Evolutionary conservation across 345 rosid genomes (phyloP).

Genomic region (Salix purpurea): DNA sequence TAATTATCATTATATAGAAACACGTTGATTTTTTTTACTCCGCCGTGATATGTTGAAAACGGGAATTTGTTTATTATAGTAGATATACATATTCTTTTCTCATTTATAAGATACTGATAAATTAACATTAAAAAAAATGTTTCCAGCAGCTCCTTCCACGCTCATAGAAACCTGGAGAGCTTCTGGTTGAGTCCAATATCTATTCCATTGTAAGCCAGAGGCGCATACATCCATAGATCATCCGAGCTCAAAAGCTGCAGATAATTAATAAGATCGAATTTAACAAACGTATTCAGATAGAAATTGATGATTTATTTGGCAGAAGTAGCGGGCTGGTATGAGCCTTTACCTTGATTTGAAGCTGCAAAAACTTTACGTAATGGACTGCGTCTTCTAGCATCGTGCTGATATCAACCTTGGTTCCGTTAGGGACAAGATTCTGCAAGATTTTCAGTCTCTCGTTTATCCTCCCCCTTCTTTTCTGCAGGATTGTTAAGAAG

Average conservation of each 20-base stretch:
- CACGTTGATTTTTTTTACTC: background rate
- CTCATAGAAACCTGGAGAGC: slow-evolving; percentile 40
- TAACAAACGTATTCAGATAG: background rate
- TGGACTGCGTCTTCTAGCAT: slow-evolving; percentile 96
- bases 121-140: background rate
- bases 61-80: background rate
- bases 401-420: slow-evolving; percentile 87
- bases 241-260: slow-evolving; percentile 89
- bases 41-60: background rate
- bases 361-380: slow-evolving; percentile 84
- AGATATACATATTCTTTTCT: background rate
- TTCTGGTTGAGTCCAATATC: slow-evolving; percentile 74
- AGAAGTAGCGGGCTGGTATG: background rate
- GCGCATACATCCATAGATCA: slow-evolving; percentile 96
- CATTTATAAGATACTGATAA: background rate
- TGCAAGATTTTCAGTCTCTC: slow-evolving; percentile 72
- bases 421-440: slow-evolving; percentile 88
- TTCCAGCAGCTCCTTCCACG: background rate
- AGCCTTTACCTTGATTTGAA: slow-evolving; percentile 68
- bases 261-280: background rate
- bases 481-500: slow-evolving; percentile 35
- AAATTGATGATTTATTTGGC: background rate
- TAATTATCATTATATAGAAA: background rate
- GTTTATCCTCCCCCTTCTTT: slow-evolving; percentile 83
- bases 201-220: slow-evolving; percentile 81